phyloP scores from a whole-genome alignment of 768 basidiomycete species.

The Heimioporus sp. region DNA sequence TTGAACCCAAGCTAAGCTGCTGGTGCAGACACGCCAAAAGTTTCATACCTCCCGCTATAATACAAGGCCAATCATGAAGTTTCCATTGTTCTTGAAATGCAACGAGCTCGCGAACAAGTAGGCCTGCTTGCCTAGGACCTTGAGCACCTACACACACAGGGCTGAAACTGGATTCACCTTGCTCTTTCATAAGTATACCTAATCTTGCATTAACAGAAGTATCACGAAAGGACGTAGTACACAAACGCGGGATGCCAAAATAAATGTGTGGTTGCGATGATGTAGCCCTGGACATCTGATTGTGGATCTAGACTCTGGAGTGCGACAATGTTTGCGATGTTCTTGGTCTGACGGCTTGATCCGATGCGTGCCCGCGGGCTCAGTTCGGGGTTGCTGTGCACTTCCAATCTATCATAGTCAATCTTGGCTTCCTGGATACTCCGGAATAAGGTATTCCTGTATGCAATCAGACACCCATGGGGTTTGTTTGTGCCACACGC shows the following conservation, averaged over 20 bases:
- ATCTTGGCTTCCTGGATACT: slow-evolving; percentile 48
- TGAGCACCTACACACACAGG: background rate
- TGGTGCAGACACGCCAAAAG: background rate
- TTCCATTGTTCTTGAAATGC: slow-evolving; percentile 50
- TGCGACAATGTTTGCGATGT: slow-evolving; percentile 76
- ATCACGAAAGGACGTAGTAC: background rate
- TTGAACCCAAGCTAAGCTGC: background rate
- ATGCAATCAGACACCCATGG: slow-evolving; percentile 86
- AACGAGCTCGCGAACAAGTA: slow-evolving; percentile 64
- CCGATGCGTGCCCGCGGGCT: slow-evolving; percentile 42
- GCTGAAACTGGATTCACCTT: slow-evolving; percentile 46
- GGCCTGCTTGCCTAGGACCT: slow-evolving; percentile 63
- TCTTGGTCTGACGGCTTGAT: slow-evolving; percentile 68
- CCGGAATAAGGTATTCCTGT: slow-evolving; percentile 50
- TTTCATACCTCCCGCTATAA: slow-evolving; percentile 78
- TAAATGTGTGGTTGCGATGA: slow-evolving; percentile 87
- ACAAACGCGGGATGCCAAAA: slow-evolving; percentile 92
- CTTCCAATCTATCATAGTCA: slow-evolving; percentile 64
- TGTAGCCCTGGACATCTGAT: slow-evolving; percentile 45
- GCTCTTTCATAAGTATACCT: slow-evolving; percentile 75
- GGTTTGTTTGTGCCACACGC: slow-evolving; percentile 72
- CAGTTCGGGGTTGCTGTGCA: slow-evolving; percentile 39
- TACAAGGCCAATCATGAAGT: slow-evolving; percentile 65
- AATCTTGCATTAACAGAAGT: background rate
- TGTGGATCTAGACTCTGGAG: slow-evolving; percentile 45